These are phyloP conservation scores for Myxozyma sirexii DNA, from an alignment of 805 yeast genomes.

Conservation along the genomic window DNA sequence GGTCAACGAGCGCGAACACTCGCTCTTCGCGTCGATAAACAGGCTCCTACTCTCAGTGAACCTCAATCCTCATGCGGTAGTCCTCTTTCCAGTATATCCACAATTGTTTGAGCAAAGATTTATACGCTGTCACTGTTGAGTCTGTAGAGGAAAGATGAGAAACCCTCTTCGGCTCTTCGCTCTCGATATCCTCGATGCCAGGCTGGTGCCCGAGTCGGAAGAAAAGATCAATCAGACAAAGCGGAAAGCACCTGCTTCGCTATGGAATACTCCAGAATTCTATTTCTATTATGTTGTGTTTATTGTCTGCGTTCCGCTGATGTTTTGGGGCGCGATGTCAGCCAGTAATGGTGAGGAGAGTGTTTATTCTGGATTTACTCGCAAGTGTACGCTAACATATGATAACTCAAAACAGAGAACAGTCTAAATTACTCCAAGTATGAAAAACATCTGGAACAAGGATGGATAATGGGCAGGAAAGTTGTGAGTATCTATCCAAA, in stretches of 20 bases:
- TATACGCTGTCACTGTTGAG: neutral
- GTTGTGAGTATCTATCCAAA: constrained; percentile 51
- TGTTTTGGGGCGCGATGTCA: constrained; percentile 79
- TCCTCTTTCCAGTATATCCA: neutral
- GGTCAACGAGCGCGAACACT: neutral
- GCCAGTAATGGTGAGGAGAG: constrained; percentile 56
- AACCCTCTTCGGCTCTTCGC: constrained; percentile 39
- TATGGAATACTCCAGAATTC: constrained; percentile 81
- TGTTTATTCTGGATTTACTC: neutral
- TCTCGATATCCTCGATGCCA: constrained; percentile 49
- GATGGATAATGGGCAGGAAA: constrained; percentile 89
- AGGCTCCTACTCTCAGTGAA: no score
- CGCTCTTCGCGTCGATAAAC: no score
- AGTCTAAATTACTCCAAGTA: constrained; percentile 73
- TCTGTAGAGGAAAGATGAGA: constrained; percentile 2
- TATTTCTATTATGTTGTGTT: constrained; percentile 65
- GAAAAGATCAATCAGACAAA: constrained; percentile 38
- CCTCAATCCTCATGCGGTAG: neutral
- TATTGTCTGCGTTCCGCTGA: constrained; percentile 71
- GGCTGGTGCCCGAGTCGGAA: constrained; percentile 45
- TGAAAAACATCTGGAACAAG: constrained; percentile 64
- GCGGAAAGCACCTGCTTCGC: constrained; percentile 46
- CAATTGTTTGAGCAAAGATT: neutral
- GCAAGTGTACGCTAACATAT: no score
- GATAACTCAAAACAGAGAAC: constrained; percentile 45